Conservation (phyloP, 192 early-diverging fungal genomes). For the Umbelopsis ramanniana region DNA sequence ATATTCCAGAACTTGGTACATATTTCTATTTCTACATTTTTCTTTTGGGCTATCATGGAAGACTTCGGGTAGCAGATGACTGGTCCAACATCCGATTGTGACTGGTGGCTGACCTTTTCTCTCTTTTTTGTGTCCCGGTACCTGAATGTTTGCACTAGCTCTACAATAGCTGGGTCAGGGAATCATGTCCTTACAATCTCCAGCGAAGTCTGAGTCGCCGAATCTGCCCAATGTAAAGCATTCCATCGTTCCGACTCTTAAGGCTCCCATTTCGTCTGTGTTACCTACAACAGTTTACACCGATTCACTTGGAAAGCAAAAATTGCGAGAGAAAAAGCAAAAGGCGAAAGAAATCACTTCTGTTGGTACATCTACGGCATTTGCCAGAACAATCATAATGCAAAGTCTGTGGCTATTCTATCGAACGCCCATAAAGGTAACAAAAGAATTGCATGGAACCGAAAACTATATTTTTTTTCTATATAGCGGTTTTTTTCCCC, state of each 20-base stretch:
- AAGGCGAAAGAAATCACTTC: constrained; percentile 55
- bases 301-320: background rate
- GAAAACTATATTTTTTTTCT: background rate
- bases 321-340: constrained; percentile 40
- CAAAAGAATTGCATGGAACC: too few relatives aligned
- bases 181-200: constrained; percentile 10
- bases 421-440: constrained; percentile 63
- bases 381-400: constrained; percentile 57
- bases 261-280: background rate
- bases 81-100: background rate
- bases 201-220: background rate
- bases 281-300: background rate
- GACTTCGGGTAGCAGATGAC: background rate
- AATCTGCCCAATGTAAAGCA: background rate
- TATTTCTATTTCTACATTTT: too few relatives aligned
- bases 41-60: background rate
- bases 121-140: background rate
- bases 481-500: background rate
- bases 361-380: constrained; percentile 57
- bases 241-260: background rate
- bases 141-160: background rate
- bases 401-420: constrained; percentile 60
- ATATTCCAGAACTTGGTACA: too few relatives aligned
- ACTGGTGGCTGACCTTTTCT: background rate
- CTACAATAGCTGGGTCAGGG: background rate